Conservation (phyloP, 164 flowering plant genomes). For the Stephania yunnanensis region DNA sequence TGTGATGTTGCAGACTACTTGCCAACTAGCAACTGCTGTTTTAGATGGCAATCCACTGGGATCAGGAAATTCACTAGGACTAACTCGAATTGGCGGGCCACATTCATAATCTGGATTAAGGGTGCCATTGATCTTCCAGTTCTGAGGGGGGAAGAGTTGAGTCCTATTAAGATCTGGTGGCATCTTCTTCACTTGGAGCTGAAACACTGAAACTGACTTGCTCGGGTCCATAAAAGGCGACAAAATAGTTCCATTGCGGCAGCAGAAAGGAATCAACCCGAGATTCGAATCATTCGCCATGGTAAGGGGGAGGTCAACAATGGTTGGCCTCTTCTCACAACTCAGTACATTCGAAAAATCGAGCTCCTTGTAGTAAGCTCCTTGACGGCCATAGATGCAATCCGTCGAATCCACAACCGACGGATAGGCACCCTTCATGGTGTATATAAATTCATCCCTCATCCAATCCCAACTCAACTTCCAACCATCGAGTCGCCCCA, state of each 20-base stretch:
- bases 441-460: slow-evolving; percentile 46
- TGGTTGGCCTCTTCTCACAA: slow-evolving; percentile 44
- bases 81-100: slow-evolving; percentile 47
- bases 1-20: slow-evolving; percentile 39
- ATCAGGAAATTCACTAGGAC: slow-evolving; percentile 41
- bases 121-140: slow-evolving; percentile 42
- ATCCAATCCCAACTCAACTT: slow-evolving; percentile 56
- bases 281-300: slow-evolving; percentile 40
- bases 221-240: slow-evolving; percentile 49
- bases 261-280: slow-evolving; percentile 48
- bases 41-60: slow-evolving; percentile 31
- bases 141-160: slow-evolving; percentile 39
- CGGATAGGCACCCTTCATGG: slow-evolving; percentile 55
- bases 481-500: slow-evolving; percentile 63
- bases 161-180: slow-evolving; percentile 49
- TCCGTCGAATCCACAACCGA: slow-evolving; percentile 32
- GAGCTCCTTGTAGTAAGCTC: slow-evolving; percentile 25
- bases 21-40: slow-evolving; percentile 45
- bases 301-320: slow-evolving; percentile 42
- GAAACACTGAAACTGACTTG: slow-evolving; percentile 41
- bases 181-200: slow-evolving; percentile 52
- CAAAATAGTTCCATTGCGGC: slow-evolving; percentile 49
- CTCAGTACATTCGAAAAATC: slow-evolving; percentile 45
- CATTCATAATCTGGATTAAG: slow-evolving; percentile 44
- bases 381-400: slow-evolving; percentile 46